phyloP scores from a whole-genome alignment of 164 flowering plant genomes.

The Nymphaea thermarum region DNA sequence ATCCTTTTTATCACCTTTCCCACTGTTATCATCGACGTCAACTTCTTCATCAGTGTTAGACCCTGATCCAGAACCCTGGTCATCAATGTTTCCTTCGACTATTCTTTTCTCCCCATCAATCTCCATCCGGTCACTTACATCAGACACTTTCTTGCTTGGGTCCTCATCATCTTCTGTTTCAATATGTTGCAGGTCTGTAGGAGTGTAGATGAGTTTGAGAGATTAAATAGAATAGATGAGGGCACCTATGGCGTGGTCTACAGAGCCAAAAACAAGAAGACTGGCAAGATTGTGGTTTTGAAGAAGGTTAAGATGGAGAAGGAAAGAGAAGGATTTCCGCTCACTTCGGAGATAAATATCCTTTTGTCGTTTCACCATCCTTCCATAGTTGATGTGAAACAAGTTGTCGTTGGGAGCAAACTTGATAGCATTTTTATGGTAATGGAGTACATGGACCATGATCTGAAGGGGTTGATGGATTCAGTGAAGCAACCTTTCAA shows the following conservation, averaged over 20 bases:
- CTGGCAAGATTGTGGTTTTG: conserved; percentile 56
- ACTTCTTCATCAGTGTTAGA: conserved; percentile 15
- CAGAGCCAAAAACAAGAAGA: conserved; percentile 55
- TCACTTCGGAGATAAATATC: conserved; percentile 66
- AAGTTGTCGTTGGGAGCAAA: conserved; percentile 48
- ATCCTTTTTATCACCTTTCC: neutral
- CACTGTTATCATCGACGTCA: neutral
- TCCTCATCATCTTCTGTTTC: too few relatives aligned
- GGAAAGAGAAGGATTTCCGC: conserved; percentile 56
- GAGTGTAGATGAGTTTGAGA: conserved; percentile 55
- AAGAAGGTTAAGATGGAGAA: conserved; percentile 65
- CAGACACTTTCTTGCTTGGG: too few relatives aligned
- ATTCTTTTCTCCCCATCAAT: conserved; percentile 17
- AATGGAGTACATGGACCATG: conserved; percentile 83
- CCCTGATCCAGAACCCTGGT: neutral
- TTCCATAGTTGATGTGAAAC: conserved; percentile 54
- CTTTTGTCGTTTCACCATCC: conserved; percentile 53
- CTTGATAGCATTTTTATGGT: conserved; percentile 49
- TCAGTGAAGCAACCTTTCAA: conserved; percentile 49
- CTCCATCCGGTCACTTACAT: conserved; percentile 11
- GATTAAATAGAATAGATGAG: conserved; percentile 49
- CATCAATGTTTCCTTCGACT: conserved; percentile 1
- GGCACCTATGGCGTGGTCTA: conserved; percentile 74
- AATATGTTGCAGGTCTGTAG: conserved; percentile 53
- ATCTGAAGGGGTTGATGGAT: conserved; percentile 56